Evolutionary conservation across 2,329 filamentous ascomycete genomes (phyloP).

Genomic region (Epichloe scottii): DNA sequence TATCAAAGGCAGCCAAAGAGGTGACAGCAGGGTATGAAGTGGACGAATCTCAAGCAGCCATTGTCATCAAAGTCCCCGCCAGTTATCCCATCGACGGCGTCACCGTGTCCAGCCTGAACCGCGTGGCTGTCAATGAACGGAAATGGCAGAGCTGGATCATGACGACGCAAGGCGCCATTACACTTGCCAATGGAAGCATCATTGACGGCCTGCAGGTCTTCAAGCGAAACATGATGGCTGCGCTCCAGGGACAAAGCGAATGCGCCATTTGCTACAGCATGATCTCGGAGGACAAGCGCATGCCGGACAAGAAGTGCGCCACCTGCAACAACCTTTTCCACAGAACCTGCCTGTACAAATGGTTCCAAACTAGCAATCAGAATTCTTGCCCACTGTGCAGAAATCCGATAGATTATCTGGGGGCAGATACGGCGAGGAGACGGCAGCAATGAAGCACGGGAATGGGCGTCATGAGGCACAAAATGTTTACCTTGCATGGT

Average conservation of each 20-base stretch:
- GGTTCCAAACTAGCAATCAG: constrained; percentile 90
- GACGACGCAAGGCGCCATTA: constrained; percentile 83
- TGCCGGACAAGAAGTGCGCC: constrained; percentile 81
- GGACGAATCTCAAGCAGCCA: constrained; percentile 74
- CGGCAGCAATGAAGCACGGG: constrained; percentile 13
- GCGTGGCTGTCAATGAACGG: constrained; percentile 77
- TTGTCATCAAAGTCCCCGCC: constrained; percentile 67
- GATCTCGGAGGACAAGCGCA: constrained; percentile 74
- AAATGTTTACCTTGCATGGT: neutral
- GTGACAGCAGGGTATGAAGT: constrained; percentile 76
- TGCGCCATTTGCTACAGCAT: constrained; percentile 97
- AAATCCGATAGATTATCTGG: constrained; percentile 62
- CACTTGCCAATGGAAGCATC: constrained; percentile 79
- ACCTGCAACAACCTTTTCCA: constrained; percentile 96
- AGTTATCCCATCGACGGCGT: constrained; percentile 76
- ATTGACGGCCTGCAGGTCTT: constrained; percentile 80
- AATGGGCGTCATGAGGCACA: neutral
- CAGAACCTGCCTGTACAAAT: constrained; percentile 79
- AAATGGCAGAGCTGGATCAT: constrained; percentile 90
- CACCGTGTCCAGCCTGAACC: constrained; percentile 61
- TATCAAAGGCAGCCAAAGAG: constrained; percentile 59
- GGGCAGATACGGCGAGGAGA: constrained; percentile 27
- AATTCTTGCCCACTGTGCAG: constrained; percentile 88
- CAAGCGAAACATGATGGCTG: constrained; percentile 73
- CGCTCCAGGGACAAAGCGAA: constrained; percentile 84